These are phyloP conservation scores for Hypoxylon lienhwacheense DNA, from an alignment of 495 filamentous ascomycete species.

Conservation along the genomic window DNA sequence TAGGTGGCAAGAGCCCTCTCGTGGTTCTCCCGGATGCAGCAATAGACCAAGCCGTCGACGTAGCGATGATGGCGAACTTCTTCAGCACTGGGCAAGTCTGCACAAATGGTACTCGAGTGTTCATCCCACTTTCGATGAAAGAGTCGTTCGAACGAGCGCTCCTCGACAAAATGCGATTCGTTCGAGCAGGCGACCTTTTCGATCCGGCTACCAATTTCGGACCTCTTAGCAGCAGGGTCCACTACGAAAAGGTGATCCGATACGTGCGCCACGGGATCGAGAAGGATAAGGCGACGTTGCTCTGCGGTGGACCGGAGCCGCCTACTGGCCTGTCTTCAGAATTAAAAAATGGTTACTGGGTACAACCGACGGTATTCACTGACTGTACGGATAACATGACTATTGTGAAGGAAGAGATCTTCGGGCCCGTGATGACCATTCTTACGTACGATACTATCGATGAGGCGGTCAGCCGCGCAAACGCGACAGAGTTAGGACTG, in stretches of 20 bases:
- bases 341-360: conserved; percentile 64
- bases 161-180: conserved; percentile 66
- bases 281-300: conserved; percentile 65
- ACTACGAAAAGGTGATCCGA: conserved; percentile 67
- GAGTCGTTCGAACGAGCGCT: conserved; percentile 62
- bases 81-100: conserved; percentile 82
- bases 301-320: conserved; percentile 66
- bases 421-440: conserved; percentile 78
- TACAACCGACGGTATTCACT: conserved; percentile 74
- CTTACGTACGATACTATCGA: conserved; percentile 66
- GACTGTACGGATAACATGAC: conserved; percentile 70
- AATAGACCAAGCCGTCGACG: conserved; percentile 72
- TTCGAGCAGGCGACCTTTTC: conserved; percentile 69
- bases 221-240: conserved; percentile 67
- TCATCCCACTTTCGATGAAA: conserved; percentile 66
- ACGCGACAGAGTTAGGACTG: conserved; percentile 70
- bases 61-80: conserved; percentile 88
- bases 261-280: conserved; percentile 74
- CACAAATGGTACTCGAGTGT: conserved; percentile 81
- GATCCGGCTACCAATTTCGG: conserved; percentile 74
- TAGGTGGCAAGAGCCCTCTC: conserved; percentile 77
- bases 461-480: conserved; percentile 70
- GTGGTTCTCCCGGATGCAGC: conserved; percentile 72
- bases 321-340: conserved; percentile 52
- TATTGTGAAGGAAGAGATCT: conserved; percentile 77